Evolutionary conservation across 2,329 filamentous ascomycete genomes (phyloP).

Genomic region (Tolypocladium capitatum): DNA sequence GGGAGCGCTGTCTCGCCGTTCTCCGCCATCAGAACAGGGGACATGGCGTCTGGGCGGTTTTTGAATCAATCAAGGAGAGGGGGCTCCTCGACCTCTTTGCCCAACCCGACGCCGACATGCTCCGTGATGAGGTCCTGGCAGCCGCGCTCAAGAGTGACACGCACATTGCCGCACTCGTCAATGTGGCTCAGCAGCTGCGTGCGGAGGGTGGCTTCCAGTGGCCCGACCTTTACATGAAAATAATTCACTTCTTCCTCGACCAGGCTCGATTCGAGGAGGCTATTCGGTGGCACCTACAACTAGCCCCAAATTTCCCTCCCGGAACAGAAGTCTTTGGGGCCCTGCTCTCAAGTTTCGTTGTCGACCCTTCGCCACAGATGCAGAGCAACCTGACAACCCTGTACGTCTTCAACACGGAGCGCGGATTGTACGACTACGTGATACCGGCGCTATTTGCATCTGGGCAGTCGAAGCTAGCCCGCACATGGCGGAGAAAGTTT

Average conservation of each 20-base stretch:
- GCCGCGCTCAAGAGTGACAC: constrained; percentile 13
- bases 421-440: constrained; percentile 34
- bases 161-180: constrained; percentile 13
- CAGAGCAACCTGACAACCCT: constrained; percentile 29
- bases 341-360: constrained; percentile 29
- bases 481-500: constrained; percentile 32
- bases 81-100: constrained; percentile 9
- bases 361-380: constrained; percentile 20
- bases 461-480: constrained; percentile 31
- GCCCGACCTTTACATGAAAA: constrained; percentile 37
- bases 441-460: constrained; percentile 36
- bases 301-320: constrained; percentile 30
- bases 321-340: constrained; percentile 25
- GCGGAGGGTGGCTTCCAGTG: constrained; percentile 25
- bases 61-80: constrained; percentile 9
- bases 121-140: constrained; percentile 17
- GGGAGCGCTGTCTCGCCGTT: constrained; percentile 8
- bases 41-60: constrained; percentile 15
- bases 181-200: constrained; percentile 20
- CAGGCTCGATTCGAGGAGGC: constrained; percentile 23
- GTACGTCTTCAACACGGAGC: constrained; percentile 30
- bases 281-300: constrained; percentile 33
- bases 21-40: constrained; percentile 9
- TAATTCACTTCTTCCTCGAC: constrained; percentile 29
- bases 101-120: constrained; percentile 8